Evolutionary conservation across 2,329 filamentous ascomycete species (phyloP), one percentile per base, ranked within the genome.

Genomic region (Trichoderma oligosporum): DNA sequence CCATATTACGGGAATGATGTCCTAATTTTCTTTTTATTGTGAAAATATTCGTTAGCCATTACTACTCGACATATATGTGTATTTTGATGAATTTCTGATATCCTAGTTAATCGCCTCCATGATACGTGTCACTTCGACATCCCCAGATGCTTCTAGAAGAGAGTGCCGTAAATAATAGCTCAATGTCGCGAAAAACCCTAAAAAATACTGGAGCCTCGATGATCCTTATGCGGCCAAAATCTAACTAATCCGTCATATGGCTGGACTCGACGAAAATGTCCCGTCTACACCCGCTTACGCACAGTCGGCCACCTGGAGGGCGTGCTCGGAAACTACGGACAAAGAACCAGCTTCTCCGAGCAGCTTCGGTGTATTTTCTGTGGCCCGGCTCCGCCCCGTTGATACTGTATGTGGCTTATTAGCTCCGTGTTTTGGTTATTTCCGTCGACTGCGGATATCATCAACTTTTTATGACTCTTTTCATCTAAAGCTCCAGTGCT

Each of bases 281-380:
- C 52, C 52, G 52, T 55, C 52, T 29, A 20, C 42, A 38, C 52
- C 52, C 52, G 52, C 33, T 18, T 20, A 20, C 27, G 41, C 18
- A 22, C 41, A 41, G 38, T 25, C 11, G 41, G 35, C 33, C 22
- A 29, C 31, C 35, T 31, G 41, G 44, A 27, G n/a, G n/a, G n/a
- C n/a, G n/a, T n/a, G 49, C 41, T 55, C 52, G 52, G 52, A 55
- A 45, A 41, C 31, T 16, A 24, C 52, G 52, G 52, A 38, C 52
- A 45, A 46, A n/a, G 41, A 9, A 24, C 22, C 27, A 39, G 7
- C 41, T 45, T 46, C 52, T 45, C 52, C 52, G 52, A 55, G 52
- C 52, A 18, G 41, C 31, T 45, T 31, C 52, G 41, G 52, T 31
- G 27, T 45, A 45, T 46, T 29, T 38, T 46, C 31, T 46, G 14